Evolutionary conservation across 164 flowering plant genomes (phyloP).

Genomic region (Euptelea pleiosperma): DNA sequence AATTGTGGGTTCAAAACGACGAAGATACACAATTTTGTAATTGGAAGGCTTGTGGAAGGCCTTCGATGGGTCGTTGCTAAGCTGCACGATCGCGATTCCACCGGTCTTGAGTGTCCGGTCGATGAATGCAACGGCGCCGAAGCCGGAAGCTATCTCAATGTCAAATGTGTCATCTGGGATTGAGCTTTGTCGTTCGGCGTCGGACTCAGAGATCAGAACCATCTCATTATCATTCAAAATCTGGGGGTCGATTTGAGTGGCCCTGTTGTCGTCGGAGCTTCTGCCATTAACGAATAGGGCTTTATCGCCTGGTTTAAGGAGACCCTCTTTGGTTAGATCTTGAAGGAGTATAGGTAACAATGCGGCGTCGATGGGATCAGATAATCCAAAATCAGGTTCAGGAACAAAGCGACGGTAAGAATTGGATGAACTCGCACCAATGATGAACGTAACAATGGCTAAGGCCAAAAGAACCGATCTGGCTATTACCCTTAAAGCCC

Average conservation of each 20-base stretch:
- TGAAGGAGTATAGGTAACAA: conserved; percentile 39
- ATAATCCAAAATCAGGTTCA: no score
- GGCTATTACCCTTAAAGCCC: conserved; percentile 40
- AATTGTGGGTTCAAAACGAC: conserved; percentile 38
- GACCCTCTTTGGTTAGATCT: conserved; percentile 54
- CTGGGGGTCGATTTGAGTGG: background rate
- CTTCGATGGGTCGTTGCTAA: conserved; percentile 19
- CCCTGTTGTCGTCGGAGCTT: conserved; percentile 5
- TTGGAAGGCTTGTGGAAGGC: conserved; percentile 32
- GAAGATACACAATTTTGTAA: conserved; percentile 52
- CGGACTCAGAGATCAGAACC: conserved; percentile 26
- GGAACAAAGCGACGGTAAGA: no score
- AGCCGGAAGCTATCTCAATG: conserved; percentile 28
- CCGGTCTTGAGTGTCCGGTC: conserved; percentile 46
- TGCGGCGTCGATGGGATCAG: conserved; percentile 5
- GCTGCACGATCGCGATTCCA: conserved; percentile 45
- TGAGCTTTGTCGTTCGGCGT: conserved; percentile 27
- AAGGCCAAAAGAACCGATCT: conserved; percentile 44
- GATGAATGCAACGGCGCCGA: conserved; percentile 22
- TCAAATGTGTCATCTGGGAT: conserved; percentile 35
- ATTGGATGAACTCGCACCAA: conserved; percentile 2
- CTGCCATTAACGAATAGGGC: conserved; percentile 35
- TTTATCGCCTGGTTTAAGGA: conserved; percentile 35
- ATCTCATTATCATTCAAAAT: conserved; percentile 23
- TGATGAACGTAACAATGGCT: conserved; percentile 31